Percentiles rank a stretch among this genome's conserved stretches.
Conservation (phyloP, 2,329 filamentous ascomycete species). For the Metarhizium rileyi region DNA sequence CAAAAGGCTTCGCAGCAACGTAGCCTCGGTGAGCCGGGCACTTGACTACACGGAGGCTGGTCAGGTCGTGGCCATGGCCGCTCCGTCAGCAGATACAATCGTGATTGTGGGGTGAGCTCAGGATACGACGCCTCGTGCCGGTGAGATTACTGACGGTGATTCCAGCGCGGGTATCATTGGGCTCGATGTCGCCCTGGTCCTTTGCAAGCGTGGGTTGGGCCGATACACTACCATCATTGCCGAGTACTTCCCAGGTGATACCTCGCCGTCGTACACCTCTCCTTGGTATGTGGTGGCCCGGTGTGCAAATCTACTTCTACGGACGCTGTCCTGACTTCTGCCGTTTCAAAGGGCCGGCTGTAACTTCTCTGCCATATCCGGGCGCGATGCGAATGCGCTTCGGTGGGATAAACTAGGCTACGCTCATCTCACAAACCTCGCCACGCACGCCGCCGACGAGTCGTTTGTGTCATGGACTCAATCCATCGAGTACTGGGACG, state of each 20-base stretch:
- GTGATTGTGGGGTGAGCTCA: background rate
- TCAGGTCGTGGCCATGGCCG: background rate
- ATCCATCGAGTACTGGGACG: slow-evolving; percentile 32
- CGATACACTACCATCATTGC: slow-evolving; percentile 26
- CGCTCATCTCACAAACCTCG: slow-evolving; percentile 24
- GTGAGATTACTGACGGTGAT: background rate
- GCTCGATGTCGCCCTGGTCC: slow-evolving; percentile 27
- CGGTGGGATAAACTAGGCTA: slow-evolving; percentile 33
- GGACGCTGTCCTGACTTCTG: background rate
- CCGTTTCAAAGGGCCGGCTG: slow-evolving; percentile 27
- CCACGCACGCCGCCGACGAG: slow-evolving; percentile 18
- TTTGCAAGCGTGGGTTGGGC: slow-evolving; percentile 24
- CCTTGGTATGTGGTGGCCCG: slow-evolving; percentile 23
- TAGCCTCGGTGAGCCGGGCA: no score
- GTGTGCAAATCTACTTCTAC: background rate
- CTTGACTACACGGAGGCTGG: no score
- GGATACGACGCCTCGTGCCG: background rate
- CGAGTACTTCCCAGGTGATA: slow-evolving; percentile 31
- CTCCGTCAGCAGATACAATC: background rate
- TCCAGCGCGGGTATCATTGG: slow-evolving; percentile 29
- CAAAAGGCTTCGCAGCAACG: no score
- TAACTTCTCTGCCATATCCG: slow-evolving; percentile 35
- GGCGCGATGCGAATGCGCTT: slow-evolving; percentile 29
- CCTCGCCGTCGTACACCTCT: slow-evolving; percentile 28
- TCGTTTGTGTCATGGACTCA: slow-evolving; percentile 26